Base-by-base conservation (phyloP, 2,329 filamentous ascomycete species). In the Colletotrichum camelliae region DNA sequence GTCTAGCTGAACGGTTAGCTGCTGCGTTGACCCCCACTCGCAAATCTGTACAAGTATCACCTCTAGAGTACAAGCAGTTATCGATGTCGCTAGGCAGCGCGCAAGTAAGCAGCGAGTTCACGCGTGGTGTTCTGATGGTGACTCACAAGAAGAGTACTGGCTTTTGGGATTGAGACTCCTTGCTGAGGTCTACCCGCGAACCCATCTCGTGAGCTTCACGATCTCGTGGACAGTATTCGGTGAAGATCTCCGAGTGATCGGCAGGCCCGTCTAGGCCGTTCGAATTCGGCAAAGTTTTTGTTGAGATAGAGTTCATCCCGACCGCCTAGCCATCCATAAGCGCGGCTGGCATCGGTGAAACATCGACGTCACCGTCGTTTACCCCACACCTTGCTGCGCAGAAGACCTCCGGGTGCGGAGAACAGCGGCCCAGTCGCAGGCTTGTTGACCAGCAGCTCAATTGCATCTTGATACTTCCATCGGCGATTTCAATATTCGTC, bases 1-100 rank as follows among this genome's bases (percentile, higher is more conserved):
- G 82, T 91, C 94, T 93, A 76, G 18, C 27, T 4, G 5, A 13
- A 10, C 15, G 4, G 29, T 61, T 10, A 61, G 58, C 29, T 35
- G 8, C 27, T 7, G 31, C 2, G 16, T 12, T 18, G 0, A n/a
- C 6, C n/a, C 39, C 9, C 39, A 3, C 58, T 61, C 27, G n/a
- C 18, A 21, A 31, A n/a, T 7, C 15, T 61, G 16, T 31, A n/a
- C 18, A 12, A n/a, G 16, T 7, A 18, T n/a, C n/a, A 35, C 58
- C 31, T 33, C 29, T 31, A 18, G 58, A 61, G 21, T 61, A 61
- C 18, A 61, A 33, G 18, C 58, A 61, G 58, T 61, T 35, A 9
- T 61, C 58, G 12, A 61, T 35, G 7, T 61, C 58, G 58, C 29
- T 61, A 7, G 7, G 7, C 18, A 9, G 29, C n/a, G 29, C 5